phyloP scores from a whole-genome alignment of 306 rosid genomes.

The Malus sylvestris region DNA sequence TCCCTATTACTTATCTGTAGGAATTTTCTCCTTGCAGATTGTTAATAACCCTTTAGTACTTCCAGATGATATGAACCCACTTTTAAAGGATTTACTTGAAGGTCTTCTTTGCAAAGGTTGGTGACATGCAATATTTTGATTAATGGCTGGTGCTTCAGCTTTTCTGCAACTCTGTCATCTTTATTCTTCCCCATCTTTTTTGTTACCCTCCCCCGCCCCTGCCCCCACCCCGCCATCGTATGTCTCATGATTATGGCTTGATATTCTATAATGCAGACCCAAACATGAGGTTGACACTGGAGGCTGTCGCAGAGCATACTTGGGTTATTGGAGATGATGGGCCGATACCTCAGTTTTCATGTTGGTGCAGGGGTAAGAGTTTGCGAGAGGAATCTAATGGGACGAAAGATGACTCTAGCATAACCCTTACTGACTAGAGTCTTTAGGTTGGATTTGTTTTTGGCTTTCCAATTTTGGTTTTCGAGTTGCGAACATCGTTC shows the following conservation, averaged over 20 bases:
- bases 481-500: not conserved
- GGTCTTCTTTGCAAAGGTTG: conserved; percentile 92
- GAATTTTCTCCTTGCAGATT: conserved; percentile 49
- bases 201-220: not conserved
- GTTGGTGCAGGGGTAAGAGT: conserved; percentile 82
- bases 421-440: conserved; percentile 26
- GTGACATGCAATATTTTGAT: not conserved
- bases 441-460: conserved; percentile 26
- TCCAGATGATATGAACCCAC: conserved; percentile 66
- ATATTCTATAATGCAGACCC: conserved; percentile 49
- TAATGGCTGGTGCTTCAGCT: not conserved
- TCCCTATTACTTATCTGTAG: not conserved
- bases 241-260: not conserved
- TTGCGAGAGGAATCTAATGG: conserved; percentile 31
- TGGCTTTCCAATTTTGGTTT: conserved; percentile 4
- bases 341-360: conserved; percentile 50
- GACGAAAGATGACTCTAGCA: conserved; percentile 23
- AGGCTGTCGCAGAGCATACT: conserved; percentile 48
- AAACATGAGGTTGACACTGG: conserved; percentile 54
- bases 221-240: not conserved
- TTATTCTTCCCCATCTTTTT: not conserved
- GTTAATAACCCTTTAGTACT: conserved; percentile 67
- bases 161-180: not conserved
- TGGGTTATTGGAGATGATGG: conserved; percentile 85
- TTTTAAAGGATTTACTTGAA: conserved; percentile 56